Conservation (phyloP, 495 filamentous ascomycete genomes). For the Penicillium desertorum region DNA sequence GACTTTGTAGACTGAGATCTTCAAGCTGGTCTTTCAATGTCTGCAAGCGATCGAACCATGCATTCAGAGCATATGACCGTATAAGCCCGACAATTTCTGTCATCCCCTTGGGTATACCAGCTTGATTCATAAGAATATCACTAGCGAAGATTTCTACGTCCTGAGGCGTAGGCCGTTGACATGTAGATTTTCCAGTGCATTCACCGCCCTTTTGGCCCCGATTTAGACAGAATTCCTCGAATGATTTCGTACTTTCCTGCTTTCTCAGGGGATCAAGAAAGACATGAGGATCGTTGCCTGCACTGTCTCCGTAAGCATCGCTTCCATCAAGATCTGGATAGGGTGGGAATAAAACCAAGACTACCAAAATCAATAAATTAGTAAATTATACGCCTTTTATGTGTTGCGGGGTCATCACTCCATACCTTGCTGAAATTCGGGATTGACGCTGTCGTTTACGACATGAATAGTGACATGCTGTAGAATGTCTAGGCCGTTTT, state of each 20-base stretch:
- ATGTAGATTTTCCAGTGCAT: not conserved
- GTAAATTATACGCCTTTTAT: not conserved
- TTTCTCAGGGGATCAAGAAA: not conserved
- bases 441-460: not conserved
- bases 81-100: not conserved
- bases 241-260: not conserved
- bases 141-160: not conserved
- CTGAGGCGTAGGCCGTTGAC: not conserved
- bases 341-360: slow-evolving; percentile 1
- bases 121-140: not conserved
- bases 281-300: not conserved
- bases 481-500: not conserved
- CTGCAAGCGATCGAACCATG: not conserved
- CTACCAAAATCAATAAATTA: not conserved
- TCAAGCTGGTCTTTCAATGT: not conserved
- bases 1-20: not conserved
- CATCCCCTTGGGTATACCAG: not conserved
- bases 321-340: not conserved
- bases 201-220: not conserved
- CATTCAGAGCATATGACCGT: not conserved
- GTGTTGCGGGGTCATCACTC: not conserved
- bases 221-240: not conserved
- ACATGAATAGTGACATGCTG: not conserved
- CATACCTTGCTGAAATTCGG: not conserved
- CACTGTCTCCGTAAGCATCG: not conserved